These are phyloP conservation scores for Cucumis cinereus DNA, from an alignment of 306 rosid genomes.

Conservation along the genomic window DNA sequence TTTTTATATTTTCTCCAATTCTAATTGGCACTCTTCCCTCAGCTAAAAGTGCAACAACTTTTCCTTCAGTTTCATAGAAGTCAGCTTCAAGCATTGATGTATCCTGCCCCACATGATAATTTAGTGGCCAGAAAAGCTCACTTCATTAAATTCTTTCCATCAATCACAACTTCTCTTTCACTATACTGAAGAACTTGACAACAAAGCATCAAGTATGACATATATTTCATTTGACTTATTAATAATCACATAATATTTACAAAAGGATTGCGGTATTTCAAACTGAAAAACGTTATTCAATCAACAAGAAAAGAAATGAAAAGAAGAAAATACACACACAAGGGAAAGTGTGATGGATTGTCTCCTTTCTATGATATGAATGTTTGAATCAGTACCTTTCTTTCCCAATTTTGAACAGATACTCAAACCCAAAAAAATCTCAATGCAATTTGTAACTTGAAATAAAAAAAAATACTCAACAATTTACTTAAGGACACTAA, in stretches of 20 bases:
- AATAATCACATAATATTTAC: not conserved
- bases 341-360: not conserved
- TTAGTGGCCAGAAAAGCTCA: not conserved
- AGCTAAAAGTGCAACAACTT: conserved; percentile 42
- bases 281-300: not conserved
- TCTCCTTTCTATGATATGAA: not conserved
- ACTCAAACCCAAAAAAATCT: not conserved
- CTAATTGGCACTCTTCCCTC: conserved; percentile 82
- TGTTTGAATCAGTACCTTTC: not conserved
- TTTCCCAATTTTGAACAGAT: not conserved
- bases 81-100: conserved; percentile 95
- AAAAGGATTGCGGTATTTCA: not conserved
- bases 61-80: conserved; percentile 63
- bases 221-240: not conserved
- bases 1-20: conserved; percentile 78
- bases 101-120: conserved; percentile 52
- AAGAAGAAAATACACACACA: not conserved
- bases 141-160: not conserved
- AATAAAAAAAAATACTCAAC: not conserved
- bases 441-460: not conserved
- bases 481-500: conserved; percentile 4
- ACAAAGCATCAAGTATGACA: not conserved
- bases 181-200: not conserved
- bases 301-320: not conserved
- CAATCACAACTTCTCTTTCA: not conserved